A percentile compares a stretch with the other conserved stretches of the same genome.
These are phyloP conservation scores for Diplodia mutila DNA, from an alignment of 2,329 filamentous ascomycete species.

Conservation along the genomic window DNA sequence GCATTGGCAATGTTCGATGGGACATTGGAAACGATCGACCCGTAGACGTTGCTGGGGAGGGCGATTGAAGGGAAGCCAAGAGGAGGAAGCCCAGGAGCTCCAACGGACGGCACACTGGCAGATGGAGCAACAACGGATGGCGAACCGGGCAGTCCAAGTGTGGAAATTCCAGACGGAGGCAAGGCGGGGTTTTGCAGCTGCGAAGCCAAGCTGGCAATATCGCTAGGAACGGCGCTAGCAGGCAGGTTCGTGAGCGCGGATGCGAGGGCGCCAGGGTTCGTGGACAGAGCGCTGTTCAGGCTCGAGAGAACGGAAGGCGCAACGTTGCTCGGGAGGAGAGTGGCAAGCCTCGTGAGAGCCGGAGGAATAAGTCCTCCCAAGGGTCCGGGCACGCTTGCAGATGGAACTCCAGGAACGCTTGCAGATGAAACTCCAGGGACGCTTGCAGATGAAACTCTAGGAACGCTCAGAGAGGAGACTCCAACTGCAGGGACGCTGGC, in stretches of 20 bases:
- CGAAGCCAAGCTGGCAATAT: not conserved
- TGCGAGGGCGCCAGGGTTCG: not conserved
- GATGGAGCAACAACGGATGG: not conserved
- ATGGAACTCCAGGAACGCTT: no score
- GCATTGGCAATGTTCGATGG: slow-evolving; percentile 4
- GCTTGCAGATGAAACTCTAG: no score
- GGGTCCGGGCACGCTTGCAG: not conserved
- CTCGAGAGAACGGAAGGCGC: not conserved
- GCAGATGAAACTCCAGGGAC: no score
- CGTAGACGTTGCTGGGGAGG: not conserved
- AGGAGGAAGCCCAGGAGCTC: not conserved
- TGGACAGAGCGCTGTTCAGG: not conserved
- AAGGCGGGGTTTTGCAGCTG: not conserved
- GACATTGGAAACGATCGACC: not conserved
- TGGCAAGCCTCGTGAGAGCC: not conserved
- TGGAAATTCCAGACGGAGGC: not conserved
- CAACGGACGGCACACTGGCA: not conserved
- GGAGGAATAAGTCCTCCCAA: not conserved
- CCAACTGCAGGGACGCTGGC: not conserved
- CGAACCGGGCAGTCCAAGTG: not conserved
- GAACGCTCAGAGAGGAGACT: no score
- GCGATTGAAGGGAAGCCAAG: not conserved
- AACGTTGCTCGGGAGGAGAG: slow-evolving; percentile 5
- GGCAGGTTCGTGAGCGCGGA: slow-evolving; percentile 4
- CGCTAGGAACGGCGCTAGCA: not conserved